Evolutionary conservation across 2,329 filamentous ascomycete species (phyloP).

Genomic region (Hyphodiscus sp.): DNA sequence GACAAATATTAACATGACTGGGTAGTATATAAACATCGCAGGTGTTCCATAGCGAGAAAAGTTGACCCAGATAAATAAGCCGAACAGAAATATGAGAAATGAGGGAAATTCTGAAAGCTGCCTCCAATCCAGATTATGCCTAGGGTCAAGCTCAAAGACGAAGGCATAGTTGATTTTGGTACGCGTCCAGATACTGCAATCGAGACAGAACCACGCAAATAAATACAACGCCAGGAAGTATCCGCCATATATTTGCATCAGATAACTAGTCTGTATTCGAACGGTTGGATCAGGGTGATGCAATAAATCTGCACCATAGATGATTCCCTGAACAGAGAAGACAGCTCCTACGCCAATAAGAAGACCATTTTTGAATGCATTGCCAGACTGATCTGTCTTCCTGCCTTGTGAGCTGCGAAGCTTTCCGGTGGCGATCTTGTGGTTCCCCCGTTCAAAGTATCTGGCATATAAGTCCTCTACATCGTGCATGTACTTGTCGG

Average conservation of each 20-base stretch:
- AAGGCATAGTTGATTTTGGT: conserved; percentile 94
- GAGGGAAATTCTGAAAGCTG: conserved; percentile 81
- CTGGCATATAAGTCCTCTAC: conserved; percentile 89
- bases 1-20: conserved; percentile 68
- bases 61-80: conserved; percentile 83
- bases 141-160: conserved; percentile 91
- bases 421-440: conserved; percentile 84
- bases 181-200: conserved; percentile 74
- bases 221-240: conserved; percentile 82
- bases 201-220: conserved; percentile 76
- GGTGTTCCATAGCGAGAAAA: conserved; percentile 64
- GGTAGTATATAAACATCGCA: conserved; percentile 76
- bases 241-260: conserved; percentile 86
- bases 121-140: conserved; percentile 83
- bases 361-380: conserved; percentile 55
- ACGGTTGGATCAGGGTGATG: conserved; percentile 43
- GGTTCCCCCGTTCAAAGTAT: conserved; percentile 91
- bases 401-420: conserved; percentile 65
- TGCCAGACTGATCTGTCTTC: conserved; percentile 48
- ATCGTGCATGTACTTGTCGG: conserved; percentile 72
- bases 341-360: conserved; percentile 62
- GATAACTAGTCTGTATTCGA: conserved; percentile 52
- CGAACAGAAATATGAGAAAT: conserved; percentile 71
- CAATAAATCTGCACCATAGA: conserved; percentile 50
- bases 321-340: conserved; percentile 58